phyloP scores from a whole-genome alignment of 805 yeast species.

The Kregervanrija delftensis region DNA sequence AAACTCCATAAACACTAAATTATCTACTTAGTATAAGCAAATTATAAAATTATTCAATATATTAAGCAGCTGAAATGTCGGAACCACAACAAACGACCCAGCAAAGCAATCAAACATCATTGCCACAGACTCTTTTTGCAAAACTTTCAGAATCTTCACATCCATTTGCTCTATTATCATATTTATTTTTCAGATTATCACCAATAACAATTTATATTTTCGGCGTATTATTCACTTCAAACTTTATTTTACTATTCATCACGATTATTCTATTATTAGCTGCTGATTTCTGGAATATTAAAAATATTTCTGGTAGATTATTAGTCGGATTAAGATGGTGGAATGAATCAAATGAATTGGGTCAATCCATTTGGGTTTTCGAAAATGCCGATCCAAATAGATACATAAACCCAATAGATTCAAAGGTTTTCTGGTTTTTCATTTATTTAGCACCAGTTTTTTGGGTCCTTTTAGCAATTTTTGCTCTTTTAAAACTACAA shows the following conservation, averaged over 20 bases:
- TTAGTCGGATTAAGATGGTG: constrained; percentile 95
- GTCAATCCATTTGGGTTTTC: constrained; percentile 78
- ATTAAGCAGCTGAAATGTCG: background rate
- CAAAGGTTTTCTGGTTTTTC: constrained; percentile 80
- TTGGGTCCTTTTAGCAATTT: constrained; percentile 69
- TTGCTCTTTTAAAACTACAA: constrained; percentile 75
- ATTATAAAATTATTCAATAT: background rate
- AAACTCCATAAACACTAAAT: background rate
- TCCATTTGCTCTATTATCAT: constrained; percentile 69
- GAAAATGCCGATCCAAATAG: constrained; percentile 73
- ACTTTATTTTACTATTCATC: constrained; percentile 72
- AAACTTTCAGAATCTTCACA: constrained; percentile 66
- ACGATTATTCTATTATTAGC: constrained; percentile 68
- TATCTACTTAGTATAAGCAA: background rate
- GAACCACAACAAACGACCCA: background rate
- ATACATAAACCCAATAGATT: constrained; percentile 83
- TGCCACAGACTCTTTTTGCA: constrained; percentile 32
- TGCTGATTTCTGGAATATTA: constrained; percentile 90
- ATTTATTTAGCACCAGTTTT: constrained; percentile 66
- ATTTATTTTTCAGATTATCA: constrained; percentile 51
- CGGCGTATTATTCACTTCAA: constrained; percentile 61
- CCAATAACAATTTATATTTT: constrained; percentile 64
- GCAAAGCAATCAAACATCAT: constrained; percentile 3
- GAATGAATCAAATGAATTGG: constrained; percentile 70
- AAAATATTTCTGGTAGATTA: constrained; percentile 84